A percentile compares a stretch with the other conserved stretches of the same genome.
Conservation (phyloP, 164 flowering plant species). For the Euptelea pleiosperma region DNA sequence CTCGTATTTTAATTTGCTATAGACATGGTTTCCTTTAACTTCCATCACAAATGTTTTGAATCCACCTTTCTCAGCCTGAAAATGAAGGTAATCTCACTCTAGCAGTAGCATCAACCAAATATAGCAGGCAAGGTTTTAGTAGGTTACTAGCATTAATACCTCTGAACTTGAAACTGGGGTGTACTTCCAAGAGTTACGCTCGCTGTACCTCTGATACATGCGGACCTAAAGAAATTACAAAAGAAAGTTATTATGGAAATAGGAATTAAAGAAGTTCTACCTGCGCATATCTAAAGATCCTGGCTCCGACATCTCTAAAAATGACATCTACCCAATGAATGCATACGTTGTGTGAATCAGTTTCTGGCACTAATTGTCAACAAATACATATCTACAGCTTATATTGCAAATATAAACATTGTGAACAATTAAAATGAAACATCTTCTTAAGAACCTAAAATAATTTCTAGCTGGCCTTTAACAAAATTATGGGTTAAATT, state of each 20-base stretch:
- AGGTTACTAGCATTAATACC: slow-evolving; percentile 39
- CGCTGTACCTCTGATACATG: slow-evolving; percentile 87
- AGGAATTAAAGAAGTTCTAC: neutral
- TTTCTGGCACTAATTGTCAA: neutral
- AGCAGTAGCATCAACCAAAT: slow-evolving; percentile 7
- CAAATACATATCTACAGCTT: neutral
- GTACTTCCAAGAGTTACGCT: slow-evolving; percentile 69
- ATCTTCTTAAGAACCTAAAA: neutral
- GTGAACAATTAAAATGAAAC: too few relatives aligned
- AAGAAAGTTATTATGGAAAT: slow-evolving; percentile 6
- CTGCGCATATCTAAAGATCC: neutral
- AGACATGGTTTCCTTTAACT: slow-evolving; percentile 81
- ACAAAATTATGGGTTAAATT: too few relatives aligned
- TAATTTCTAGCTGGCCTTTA: too few relatives aligned
- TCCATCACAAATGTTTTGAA: slow-evolving; percentile 91
- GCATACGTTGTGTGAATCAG: neutral
- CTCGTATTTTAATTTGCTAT: slow-evolving; percentile 92
- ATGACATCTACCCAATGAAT: neutral
- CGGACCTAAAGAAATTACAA: slow-evolving; percentile 57
- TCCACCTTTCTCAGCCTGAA: slow-evolving; percentile 88
- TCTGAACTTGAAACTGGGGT: slow-evolving; percentile 69
- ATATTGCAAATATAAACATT: neutral
- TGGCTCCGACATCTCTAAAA: neutral
- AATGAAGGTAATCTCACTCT: slow-evolving; percentile 15
- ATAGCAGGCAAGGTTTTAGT: neutral